A percentile compares a stretch with the other conserved stretches of the same genome.
phyloP scores from a whole-genome alignment of 306 rosid species.

The Prunus armeniaca region DNA sequence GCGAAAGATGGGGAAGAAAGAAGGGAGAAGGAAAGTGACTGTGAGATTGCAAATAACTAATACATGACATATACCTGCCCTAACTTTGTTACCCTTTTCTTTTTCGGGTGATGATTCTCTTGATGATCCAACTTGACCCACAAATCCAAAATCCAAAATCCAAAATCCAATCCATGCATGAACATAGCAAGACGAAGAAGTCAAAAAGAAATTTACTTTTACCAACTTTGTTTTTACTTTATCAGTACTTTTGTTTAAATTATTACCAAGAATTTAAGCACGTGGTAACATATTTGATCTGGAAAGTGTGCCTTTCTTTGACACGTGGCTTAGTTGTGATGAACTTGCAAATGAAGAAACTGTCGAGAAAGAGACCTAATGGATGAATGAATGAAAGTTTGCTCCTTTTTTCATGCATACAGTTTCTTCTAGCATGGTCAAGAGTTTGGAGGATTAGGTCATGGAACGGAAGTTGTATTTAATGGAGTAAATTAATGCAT shows the following conservation, averaged over 20 bases:
- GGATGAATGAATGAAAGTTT: no score
- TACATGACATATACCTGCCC: no score
- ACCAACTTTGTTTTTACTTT: neutral
- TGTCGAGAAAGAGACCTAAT: neutral
- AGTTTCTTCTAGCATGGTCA: neutral
- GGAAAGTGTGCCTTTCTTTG: neutral
- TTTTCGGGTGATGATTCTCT: neutral
- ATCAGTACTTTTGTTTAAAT: neutral
- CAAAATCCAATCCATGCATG: neutral
- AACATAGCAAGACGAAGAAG: neutral
- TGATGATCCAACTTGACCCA: neutral
- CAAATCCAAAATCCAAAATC: neutral
- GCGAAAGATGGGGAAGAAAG: neutral
- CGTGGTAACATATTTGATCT: neutral
- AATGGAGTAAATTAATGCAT: neutral
- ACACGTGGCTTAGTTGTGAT: neutral
- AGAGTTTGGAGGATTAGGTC: neutral
- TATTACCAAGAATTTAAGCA: neutral
- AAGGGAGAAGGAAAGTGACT: neutral
- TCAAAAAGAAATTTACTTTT: neutral
- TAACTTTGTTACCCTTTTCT: neutral
- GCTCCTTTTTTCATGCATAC: neutral
- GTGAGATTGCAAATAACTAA: neutral
- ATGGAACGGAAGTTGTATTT: neutral
- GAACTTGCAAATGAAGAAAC: neutral